Evolutionary conservation across 371 early-diverging fungal genomes (phyloP), one percentile per base, ranked within the genome.

Genomic region (Capniomyces stellatus): DNA sequence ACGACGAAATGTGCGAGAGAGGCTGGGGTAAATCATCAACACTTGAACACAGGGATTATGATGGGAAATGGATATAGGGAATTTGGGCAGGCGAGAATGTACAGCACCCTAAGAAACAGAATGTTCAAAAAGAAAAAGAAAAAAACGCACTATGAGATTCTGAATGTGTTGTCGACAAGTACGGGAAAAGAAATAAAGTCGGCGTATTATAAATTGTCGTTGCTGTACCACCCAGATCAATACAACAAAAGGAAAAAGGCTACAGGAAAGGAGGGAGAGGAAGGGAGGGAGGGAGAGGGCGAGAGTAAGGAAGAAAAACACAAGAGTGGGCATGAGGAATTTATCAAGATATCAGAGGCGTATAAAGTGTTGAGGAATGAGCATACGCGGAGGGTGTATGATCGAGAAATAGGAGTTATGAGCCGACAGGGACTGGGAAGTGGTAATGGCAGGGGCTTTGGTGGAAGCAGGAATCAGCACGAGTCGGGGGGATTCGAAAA

Each of bases 121-220:
- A n/a, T n/a, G n/a, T n/a, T n/a, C n/a, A n/a, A n/a, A n/a, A 44
- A 44, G 21, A 44, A n/a, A n/a, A 48, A 13, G 8, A 29, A n/a
- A 48, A 21, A n/a, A 25, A 48, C 6, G 10, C n/a, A 52, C 25
- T 52, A 52, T 27, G 43, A 52, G 24, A n/a, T 52, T 52, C 35
- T 52, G 24, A 46, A 46, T 24, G 24, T 52, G n/a, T 8, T 18
- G n/a, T 8, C 52, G n/a, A 6, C 19, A 10, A 4, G 24, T 23
- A 52, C 52, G 31, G 39, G 25, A 18, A 52, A 52, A 40, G 43
- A 52, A 4, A 52, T 52, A n/a, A 52, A 52, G n/a, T 8, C 43
- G 18, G 29, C 24, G 27, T 52, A 43, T 31, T 52, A 52, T 27
- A 46, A 52, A n/a, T 27, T 52, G 18, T 52, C 52, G 22, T 31